Evolutionary conservation across 768 basidiomycete genomes (phyloP).

Genomic region (Erythrobasidium yunnanense): DNA sequence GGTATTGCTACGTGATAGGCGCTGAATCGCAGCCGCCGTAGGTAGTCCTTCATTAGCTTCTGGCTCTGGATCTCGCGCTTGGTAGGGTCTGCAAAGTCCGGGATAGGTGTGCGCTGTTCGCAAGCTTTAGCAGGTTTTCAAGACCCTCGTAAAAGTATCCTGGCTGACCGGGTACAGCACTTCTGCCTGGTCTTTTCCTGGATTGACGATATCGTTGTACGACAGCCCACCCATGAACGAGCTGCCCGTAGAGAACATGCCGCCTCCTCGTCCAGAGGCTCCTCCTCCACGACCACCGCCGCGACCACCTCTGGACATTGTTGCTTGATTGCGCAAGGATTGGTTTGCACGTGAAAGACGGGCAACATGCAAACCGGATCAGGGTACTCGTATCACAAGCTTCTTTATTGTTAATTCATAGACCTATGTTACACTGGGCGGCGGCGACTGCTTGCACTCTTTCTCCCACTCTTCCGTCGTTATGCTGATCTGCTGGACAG

Average conservation of each 20-base stretch:
- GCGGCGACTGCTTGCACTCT: conserved; percentile 14
- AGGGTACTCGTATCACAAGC: too few species aligned
- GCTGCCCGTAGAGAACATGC: conserved; percentile 12
- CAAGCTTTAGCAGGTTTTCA: neutral
- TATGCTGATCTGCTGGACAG: conserved; percentile 4
- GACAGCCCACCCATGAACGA: conserved; percentile 17
- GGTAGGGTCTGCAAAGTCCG: conserved; percentile 11
- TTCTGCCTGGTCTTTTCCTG: neutral
- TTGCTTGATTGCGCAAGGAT: too few species aligned
- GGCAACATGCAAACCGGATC: too few species aligned
- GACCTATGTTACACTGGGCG: too few species aligned
- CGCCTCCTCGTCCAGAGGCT: conserved; percentile 5
- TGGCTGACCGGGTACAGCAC: conserved; percentile 7
- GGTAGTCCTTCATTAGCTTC: conserved; percentile 15
- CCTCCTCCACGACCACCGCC: conserved; percentile 23
- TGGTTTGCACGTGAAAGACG: too few species aligned
- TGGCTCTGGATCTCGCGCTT: conserved; percentile 1
- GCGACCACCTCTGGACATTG: conserved; percentile 4
- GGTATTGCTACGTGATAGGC: conserved; percentile 19
- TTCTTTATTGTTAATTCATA: too few species aligned
- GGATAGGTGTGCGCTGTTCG: conserved; percentile 2
- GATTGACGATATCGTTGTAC: conserved; percentile 7
- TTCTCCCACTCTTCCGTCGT: conserved; percentile 9
- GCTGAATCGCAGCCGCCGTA: neutral
- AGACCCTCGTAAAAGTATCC: too few species aligned